Evolutionary conservation across 345 rosid species (phyloP).

Genomic region (Hibiscus trionum): DNA sequence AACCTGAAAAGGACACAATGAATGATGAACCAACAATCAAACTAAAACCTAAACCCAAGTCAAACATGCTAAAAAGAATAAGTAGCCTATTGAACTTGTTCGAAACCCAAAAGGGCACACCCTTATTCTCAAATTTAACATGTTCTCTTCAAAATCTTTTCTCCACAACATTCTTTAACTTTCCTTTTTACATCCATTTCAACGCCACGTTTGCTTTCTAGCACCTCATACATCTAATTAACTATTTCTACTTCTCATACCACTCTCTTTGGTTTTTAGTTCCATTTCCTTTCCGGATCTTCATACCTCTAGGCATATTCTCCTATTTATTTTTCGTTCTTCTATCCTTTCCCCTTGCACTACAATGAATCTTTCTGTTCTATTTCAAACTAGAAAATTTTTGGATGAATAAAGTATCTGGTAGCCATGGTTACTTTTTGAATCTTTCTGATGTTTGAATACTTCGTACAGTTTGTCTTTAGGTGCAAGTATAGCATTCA

Average conservation of each 20-base stretch:
- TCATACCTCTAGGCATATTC: not conserved
- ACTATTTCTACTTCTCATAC: not conserved
- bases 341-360: not conserved
- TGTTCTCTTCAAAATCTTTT: not conserved
- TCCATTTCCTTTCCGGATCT: not conserved
- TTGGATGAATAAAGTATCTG: not conserved
- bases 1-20: conserved; percentile 38
- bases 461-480: not conserved
- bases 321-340: not conserved
- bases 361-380: not conserved
- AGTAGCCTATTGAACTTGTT: not conserved
- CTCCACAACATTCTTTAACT: not conserved
- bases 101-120: not conserved
- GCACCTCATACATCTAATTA: not conserved
- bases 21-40: not conserved
- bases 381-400: not conserved
- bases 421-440: not conserved
- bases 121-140: not conserved
- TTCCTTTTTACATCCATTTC: not conserved
- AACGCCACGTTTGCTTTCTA: not conserved
- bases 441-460: not conserved
- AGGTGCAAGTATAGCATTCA: not conserved
- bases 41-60: not conserved
- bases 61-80: not conserved
- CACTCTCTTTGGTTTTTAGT: not conserved